A percentile compares a stretch with the other conserved stretches of the same genome.
These are phyloP conservation scores for Triticum turgidum DNA, from an alignment of 176 grass and related monocot species.

Conservation along the genomic window DNA sequence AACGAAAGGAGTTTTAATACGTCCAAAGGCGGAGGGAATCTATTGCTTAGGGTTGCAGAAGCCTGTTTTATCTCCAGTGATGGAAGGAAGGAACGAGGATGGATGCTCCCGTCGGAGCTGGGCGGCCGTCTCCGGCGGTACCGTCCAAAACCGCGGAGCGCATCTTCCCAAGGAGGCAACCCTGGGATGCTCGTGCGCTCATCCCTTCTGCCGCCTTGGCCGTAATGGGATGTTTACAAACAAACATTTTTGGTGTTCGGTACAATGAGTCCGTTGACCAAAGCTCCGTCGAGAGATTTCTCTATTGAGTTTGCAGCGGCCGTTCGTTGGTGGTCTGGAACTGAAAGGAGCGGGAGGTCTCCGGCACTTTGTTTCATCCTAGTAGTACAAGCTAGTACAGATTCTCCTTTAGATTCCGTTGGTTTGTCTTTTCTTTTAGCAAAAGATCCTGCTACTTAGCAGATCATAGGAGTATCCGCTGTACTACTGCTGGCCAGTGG, in stretches of 20 bases:
- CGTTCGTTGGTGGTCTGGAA: not conserved
- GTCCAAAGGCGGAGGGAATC: not conserved
- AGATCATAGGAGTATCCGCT: too few relatives aligned
- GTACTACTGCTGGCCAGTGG: too few relatives aligned
- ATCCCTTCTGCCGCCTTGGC: too few relatives aligned
- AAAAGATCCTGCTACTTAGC: not conserved
- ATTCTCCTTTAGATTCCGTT: not conserved
- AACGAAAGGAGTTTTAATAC: too few relatives aligned
- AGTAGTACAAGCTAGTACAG: not conserved
- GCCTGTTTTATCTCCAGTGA: not conserved
- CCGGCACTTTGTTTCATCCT: too few relatives aligned
- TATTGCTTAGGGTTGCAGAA: too few relatives aligned
- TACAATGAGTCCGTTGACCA: not conserved
- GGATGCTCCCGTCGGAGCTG: not conserved
- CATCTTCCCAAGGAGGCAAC: slow-evolving; percentile 31
- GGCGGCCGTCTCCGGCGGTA: not conserved
- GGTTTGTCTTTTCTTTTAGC: not conserved
- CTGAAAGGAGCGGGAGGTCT: not conserved
- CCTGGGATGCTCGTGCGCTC: slow-evolving; percentile 29
- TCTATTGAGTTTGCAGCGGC: not conserved
- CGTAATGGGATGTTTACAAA: not conserved
- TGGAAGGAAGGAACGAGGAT: slow-evolving; percentile 1
- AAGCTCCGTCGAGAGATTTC: not conserved
- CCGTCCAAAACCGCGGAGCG: slow-evolving; percentile 26
- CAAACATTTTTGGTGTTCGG: not conserved